Conservation (phyloP, 768 basidiomycete species). For the Tremella fuciformis region DNA sequence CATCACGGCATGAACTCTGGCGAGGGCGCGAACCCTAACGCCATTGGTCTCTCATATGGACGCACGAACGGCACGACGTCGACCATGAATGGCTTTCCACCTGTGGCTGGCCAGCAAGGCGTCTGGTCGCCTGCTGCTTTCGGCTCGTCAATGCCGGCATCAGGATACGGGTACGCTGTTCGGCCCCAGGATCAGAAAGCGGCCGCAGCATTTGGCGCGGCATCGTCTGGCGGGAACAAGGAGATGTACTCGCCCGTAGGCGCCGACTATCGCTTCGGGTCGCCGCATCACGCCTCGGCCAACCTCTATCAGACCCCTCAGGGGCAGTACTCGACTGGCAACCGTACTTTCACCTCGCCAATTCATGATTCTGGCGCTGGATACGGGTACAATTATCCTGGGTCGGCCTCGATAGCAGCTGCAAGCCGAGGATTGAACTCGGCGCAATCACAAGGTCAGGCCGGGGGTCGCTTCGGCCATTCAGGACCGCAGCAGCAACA, state of each 20-base stretch:
- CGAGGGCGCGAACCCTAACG: not conserved
- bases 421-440: not conserved
- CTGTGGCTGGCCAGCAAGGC: slow-evolving; percentile 18
- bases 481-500: not conserved
- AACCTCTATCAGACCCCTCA: too few relatives aligned
- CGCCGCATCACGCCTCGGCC: too few relatives aligned
- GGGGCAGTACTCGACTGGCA: not conserved
- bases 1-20: not conserved
- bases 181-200: slow-evolving; percentile 17
- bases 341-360: not conserved
- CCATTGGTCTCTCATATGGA: not conserved
- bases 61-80: slow-evolving; percentile 2
- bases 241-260: not conserved
- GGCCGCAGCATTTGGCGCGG: slow-evolving; percentile 15
- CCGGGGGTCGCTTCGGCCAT: too few relatives aligned
- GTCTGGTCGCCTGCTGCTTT: slow-evolving; percentile 41
- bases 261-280: too few relatives aligned
- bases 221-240: too few relatives aligned
- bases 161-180: slow-evolving; percentile 29
- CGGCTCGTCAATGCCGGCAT: slow-evolving; percentile 29
- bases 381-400: slow-evolving; percentile 2
- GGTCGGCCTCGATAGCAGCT: not conserved
- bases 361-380: not conserved
- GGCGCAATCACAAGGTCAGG: too few relatives aligned
- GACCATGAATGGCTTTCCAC: not conserved